Evolutionary conservation across 352 stramenopile genomes (phyloP).

Genomic region (Phytophthora quininea): DNA sequence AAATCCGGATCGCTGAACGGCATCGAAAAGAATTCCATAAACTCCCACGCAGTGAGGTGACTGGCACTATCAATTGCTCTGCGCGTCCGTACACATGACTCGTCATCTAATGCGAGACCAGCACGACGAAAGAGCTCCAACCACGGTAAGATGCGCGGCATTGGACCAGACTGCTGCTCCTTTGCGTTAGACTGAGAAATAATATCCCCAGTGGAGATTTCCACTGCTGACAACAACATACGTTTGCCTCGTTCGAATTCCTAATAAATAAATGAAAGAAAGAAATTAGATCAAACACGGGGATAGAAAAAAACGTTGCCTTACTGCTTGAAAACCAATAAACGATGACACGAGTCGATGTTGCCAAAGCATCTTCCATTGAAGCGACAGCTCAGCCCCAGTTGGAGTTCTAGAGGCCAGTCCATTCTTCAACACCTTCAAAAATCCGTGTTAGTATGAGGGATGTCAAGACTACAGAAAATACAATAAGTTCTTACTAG

Average conservation of each 20-base stretch:
- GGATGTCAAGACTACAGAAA: background rate
- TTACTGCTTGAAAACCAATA: conserved; percentile 62
- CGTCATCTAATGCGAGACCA: conserved; percentile 59
- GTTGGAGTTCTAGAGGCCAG: conserved; percentile 67
- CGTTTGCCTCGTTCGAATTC: conserved; percentile 42
- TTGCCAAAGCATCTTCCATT: conserved; percentile 76
- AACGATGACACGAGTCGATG: conserved; percentile 67
- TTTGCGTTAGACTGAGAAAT: conserved; percentile 24
- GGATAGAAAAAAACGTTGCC: conserved; percentile 10
- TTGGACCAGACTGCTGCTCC: conserved; percentile 16
- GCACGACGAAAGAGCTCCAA: conserved; percentile 74
- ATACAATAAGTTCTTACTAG: conserved; percentile 39
- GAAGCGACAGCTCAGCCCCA: conserved; percentile 59
- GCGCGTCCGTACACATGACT: conserved; percentile 43
- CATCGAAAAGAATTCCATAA: conserved; percentile 85
- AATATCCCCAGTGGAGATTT: conserved; percentile 30
- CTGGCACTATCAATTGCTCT: conserved; percentile 47
- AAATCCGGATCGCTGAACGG: conserved; percentile 71
- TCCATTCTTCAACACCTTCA: conserved; percentile 56
- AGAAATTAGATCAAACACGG: background rate
- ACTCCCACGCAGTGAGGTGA: conserved; percentile 68
- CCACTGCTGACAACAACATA: conserved; percentile 26
- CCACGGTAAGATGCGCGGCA: conserved; percentile 60
- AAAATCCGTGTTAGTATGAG: conserved; percentile 15
- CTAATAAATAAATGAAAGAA: conserved; percentile 15